phyloP scores from a whole-genome alignment of 805 yeast genomes.

The Sugiyamaella lignohabitans region DNA sequence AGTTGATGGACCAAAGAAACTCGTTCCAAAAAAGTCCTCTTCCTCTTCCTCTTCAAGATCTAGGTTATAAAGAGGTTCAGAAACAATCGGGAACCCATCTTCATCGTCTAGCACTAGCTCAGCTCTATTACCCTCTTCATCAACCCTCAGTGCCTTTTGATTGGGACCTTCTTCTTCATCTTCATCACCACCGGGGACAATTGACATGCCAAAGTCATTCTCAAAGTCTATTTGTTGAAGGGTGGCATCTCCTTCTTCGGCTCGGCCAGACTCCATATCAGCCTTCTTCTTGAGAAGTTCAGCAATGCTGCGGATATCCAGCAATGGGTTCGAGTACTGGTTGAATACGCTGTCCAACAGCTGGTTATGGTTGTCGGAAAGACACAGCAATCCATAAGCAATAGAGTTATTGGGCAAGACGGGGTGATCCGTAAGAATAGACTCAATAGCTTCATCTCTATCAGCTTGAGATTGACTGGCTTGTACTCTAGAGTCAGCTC shows the following conservation, averaged over 20 bases:
- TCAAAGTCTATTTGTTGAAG: background rate
- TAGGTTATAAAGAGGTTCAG: background rate
- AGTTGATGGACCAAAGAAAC: slow-evolving; percentile 1
- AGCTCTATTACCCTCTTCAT: background rate
- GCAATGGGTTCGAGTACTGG: background rate
- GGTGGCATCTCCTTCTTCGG: slow-evolving; percentile 1
- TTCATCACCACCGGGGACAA: background rate
- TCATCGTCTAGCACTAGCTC: background rate
- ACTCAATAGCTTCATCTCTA: background rate
- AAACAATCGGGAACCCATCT: background rate
- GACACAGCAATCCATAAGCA: slow-evolving; percentile 2
- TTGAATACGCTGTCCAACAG: background rate
- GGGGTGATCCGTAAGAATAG: background rate
- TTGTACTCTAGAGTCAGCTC: slow-evolving; percentile 1
- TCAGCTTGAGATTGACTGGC: background rate
- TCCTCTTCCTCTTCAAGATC: slow-evolving; percentile 7
- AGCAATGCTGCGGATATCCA: background rate
- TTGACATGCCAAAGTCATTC: background rate
- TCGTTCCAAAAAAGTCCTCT: slow-evolving; percentile 3
- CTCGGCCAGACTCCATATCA: background rate
- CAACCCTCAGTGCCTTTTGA: background rate
- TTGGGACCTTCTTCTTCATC: background rate
- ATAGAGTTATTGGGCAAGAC: background rate
- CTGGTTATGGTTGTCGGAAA: slow-evolving; percentile 2
- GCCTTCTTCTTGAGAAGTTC: background rate